These are phyloP conservation scores for Apiotrichum akiyoshidainum DNA, from an alignment of 1,284 basidiomycete genomes.

Conservation along the genomic window DNA sequence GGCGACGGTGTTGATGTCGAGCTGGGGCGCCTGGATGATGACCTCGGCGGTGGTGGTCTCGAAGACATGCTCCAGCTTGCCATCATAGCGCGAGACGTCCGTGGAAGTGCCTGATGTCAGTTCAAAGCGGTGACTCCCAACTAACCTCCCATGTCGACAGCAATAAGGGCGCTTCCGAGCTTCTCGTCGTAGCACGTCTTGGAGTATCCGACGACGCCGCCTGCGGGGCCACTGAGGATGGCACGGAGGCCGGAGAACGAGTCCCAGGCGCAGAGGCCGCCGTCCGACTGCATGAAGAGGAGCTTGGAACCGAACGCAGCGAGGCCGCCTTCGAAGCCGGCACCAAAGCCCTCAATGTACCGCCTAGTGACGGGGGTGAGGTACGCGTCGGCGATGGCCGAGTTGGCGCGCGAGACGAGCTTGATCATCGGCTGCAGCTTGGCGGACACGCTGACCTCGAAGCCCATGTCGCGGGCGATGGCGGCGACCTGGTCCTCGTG, in stretches of 20 bases:
- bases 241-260: conserved; percentile 38
- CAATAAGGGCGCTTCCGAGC: conserved; percentile 37
- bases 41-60: conserved; percentile 75
- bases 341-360: conserved; percentile 51
- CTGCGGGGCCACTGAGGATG: conserved; percentile 53
- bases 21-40: conserved; percentile 71
- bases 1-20: conserved; percentile 40
- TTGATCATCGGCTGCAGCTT: conserved; percentile 46
- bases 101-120: conserved; percentile 63
- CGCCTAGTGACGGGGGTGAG: conserved; percentile 54
- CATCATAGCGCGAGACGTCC: conserved; percentile 42
- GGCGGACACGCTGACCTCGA: conserved; percentile 37
- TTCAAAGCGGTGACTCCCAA: neutral
- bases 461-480: conserved; percentile 38
- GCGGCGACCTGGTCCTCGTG: conserved; percentile 38
- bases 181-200: conserved; percentile 41
- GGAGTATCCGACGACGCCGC: conserved; percentile 55
- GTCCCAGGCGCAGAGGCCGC: conserved; percentile 44
- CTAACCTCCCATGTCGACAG: conserved; percentile 59
- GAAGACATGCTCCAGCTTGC: conserved; percentile 38
- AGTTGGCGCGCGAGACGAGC: conserved; percentile 54
- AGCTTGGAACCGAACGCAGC: conserved; percentile 42
- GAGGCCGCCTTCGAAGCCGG: conserved; percentile 48
- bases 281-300: conserved; percentile 53
- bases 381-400: conserved; percentile 56